phyloP scores from a whole-genome alignment of 2,329 filamentous ascomycete species.

The Thielaviopsis euricoi region DNA sequence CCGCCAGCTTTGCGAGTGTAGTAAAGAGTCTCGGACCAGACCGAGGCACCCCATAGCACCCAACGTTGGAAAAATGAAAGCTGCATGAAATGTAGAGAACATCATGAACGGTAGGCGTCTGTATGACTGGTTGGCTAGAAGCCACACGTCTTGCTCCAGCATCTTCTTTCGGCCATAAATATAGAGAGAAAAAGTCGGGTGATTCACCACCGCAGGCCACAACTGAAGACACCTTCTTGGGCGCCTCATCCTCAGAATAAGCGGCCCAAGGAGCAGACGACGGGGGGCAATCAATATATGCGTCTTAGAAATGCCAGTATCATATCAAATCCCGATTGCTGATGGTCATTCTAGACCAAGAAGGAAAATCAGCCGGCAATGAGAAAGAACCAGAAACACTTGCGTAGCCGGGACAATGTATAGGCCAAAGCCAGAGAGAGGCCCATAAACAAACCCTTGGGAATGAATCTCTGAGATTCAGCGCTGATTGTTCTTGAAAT shows the following conservation, averaged over 20 bases:
- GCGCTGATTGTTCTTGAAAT: slow-evolving; percentile 8
- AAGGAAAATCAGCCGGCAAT: slow-evolving; percentile 5
- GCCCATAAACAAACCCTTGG: slow-evolving; percentile 7
- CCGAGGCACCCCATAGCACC: background rate
- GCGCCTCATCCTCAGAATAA: background rate
- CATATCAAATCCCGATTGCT: slow-evolving; percentile 9
- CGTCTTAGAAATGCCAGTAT: slow-evolving; percentile 8
- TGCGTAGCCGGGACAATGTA: background rate
- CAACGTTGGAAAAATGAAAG: background rate
- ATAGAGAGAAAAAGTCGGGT: background rate
- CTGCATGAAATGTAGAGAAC: background rate
- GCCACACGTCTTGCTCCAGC: background rate
- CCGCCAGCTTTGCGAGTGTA: background rate
- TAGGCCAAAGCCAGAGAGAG: too few species aligned
- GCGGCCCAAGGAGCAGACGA: background rate
- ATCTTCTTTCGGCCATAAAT: background rate
- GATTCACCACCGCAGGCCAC: background rate
- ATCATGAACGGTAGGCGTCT: background rate
- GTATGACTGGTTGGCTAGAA: too few species aligned
- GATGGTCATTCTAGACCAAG: background rate
- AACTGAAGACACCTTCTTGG: background rate
- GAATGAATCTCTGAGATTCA: slow-evolving; percentile 9
- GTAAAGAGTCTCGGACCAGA: background rate
- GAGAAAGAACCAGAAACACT: slow-evolving; percentile 10
- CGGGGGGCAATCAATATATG: slow-evolving; percentile 7